Percentiles rank a stretch among this genome's conserved stretches.
Conservation (phyloP, 768 basidiomycete genomes). For the Lyophyllum decastes region DNA sequence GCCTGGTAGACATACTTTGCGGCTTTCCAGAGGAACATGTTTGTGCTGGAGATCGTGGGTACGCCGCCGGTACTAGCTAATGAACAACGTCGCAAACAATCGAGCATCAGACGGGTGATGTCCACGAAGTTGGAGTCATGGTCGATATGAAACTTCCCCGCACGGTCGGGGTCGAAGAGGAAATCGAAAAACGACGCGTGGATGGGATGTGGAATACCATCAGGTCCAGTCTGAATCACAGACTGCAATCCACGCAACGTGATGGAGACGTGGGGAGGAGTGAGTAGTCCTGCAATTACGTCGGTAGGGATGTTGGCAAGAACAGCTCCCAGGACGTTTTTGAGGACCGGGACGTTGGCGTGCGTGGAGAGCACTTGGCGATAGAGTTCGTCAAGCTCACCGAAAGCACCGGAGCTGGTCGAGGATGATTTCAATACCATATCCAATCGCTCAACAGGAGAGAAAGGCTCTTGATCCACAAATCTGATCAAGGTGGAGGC, state of each 20-base stretch:
- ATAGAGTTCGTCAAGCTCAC: background rate
- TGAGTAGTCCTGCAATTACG: background rate
- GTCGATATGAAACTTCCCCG: background rate
- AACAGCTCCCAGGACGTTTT: background rate
- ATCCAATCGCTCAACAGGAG: background rate
- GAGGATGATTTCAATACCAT: background rate
- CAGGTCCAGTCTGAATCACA: background rate
- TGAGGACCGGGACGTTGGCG: background rate
- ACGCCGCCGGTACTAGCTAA: background rate
- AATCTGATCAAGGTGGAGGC: constrained; percentile 3
- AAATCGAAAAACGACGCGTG: background rate
- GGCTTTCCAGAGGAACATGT: no score
- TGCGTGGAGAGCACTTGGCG: background rate
- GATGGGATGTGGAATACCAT: background rate
- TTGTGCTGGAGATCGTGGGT: no score
- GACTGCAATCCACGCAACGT: background rate
- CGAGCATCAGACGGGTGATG: background rate
- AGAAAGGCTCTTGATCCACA: constrained; percentile 4
- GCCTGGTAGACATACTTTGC: no score
- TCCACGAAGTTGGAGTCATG: background rate
- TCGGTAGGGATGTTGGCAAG: background rate
- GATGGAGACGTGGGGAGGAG: background rate
- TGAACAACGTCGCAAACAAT: background rate
- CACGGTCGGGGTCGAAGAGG: background rate
- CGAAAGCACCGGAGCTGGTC: background rate